Base-by-base conservation (phyloP, 805 yeast genomes). In the Candida cerambycidarum region DNA sequence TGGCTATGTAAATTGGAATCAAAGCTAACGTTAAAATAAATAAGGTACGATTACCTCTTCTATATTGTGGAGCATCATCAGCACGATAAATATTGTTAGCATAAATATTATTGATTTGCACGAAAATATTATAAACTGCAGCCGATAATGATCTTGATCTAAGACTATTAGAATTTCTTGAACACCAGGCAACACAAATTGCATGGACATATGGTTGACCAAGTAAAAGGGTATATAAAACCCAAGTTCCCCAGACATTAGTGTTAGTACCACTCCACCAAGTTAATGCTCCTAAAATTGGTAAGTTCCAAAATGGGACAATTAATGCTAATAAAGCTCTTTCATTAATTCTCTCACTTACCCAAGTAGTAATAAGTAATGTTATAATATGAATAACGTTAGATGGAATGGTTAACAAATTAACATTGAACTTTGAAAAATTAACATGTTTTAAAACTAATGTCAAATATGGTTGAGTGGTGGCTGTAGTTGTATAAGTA, bases 191-290 rank as follows among this genome's bases (percentile, higher is more conserved):
- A 7, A 58, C 63, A 43, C 56, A 46, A 18, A 61, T 58, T 5
- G 67, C 65, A 47, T 56, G 61, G 53, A 63, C 56, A 56, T 62
- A 52, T 50, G 69, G 69, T 53, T 62, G 56, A 46, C 58, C 63
- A 19, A 57, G 10, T n/a, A 56, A 31, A 14, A 59, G 36, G 5
- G 61, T 56, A 9, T 65, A 55, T 18, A 75, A 35, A 1, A 60
- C 63, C 59, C 66, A 73, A 3, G 76, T 70, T 3, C 69, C 70
- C 78, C 78, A 73, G 2, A 55, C 48, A 28, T 63, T 46, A 2
- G 51, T 51, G 53, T 65, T 67, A 17, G 72, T 62, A 3, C 73
- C 73, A 0, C 59, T 51, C 76, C 78, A 71, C 56, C 54, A 73
- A 18, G 73, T 51, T 31, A 63, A 46, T 12, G 59, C 61, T 13